Base-by-base conservation (phyloP, 768 basidiomycete genomes). In the Rubroboletus satanas region DNA sequence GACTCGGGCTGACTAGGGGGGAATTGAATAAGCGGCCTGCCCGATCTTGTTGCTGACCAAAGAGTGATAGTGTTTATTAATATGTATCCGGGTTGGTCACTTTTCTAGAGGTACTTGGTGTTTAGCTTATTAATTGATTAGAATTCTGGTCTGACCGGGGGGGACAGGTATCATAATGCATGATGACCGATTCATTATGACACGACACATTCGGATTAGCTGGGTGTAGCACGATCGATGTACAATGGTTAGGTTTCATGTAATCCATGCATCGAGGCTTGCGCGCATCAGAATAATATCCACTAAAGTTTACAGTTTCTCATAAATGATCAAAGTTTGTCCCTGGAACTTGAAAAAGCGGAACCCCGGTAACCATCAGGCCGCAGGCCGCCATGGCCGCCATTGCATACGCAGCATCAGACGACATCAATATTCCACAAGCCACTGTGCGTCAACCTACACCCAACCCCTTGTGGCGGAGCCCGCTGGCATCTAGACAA, bases 1-100 rank as follows among this genome's bases (percentile, higher is more conserved):
- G 68, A 6, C 66, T 79, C 12, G 71, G 66, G 3, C 38, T 66
- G 39, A 45, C 56, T 26, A 51, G 61, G 49, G 43, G 45, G 2
- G 62, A 46, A 44, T 50, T 60, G 5, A 47, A 12, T n/a, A 50
- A 55, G 52, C 56, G 49, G 6, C 7, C 52, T 2, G 21, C 51
- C 5, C 56, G 60, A 18, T 43, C 49, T 17, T 69, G 68, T 14
- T 71, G 68, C 31, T 69, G 46, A 58, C 35, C 15, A 2, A 5
- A 1, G 31, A 21, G 29, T 41, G 26, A 29, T 14, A 33, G 4
- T 61, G 47, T 65, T 67, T 68, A 65, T 67, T 62, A 14, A 29
- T 63, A 64, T 59, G 48, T 62, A 54, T 59, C 41, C 49, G 44
- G 28, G 14, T n/a, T 26, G 31, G 29, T 49, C 10, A 4, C 12